Evolutionary conservation across 768 basidiomycete species (phyloP).

Genomic region (Strobilomyces confusus): DNA sequence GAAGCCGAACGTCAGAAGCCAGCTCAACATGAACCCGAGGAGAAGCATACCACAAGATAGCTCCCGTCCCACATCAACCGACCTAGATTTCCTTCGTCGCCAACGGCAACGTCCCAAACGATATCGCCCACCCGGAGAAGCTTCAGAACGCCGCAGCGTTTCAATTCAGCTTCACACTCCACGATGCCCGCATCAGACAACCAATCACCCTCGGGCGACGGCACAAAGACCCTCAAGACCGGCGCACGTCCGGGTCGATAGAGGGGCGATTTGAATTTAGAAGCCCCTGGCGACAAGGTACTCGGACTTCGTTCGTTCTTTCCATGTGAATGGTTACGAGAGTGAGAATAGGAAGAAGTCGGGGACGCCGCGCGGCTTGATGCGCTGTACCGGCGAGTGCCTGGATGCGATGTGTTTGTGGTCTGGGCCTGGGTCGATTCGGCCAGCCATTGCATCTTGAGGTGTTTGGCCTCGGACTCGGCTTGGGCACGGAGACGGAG

Average conservation of each 20-base stretch:
- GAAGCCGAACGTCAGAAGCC: slow-evolving; percentile 1
- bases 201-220: slow-evolving; percentile 85
- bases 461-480: slow-evolving; percentile 46
- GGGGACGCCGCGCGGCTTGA: slow-evolving; percentile 69
- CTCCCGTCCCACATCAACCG: slow-evolving; percentile 85
- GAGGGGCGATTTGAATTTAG: slow-evolving; percentile 64
- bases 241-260: slow-evolving; percentile 71
- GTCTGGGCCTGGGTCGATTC: slow-evolving; percentile 1
- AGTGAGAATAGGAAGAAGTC: slow-evolving; percentile 37
- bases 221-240: slow-evolving; percentile 76
- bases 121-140: slow-evolving; percentile 75
- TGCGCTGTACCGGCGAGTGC: slow-evolving; percentile 35
- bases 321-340: slow-evolving; percentile 40
- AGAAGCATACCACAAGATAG: slow-evolving; percentile 69
- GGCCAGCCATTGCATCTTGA: slow-evolving; percentile 13
- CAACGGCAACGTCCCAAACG: slow-evolving; percentile 83
- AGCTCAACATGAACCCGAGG: not conserved
- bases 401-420: slow-evolving; percentile 9
- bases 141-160: slow-evolving; percentile 44
- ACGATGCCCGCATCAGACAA: slow-evolving; percentile 75
- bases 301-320: slow-evolving; percentile 24
- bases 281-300: slow-evolving; percentile 16
- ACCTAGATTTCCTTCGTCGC: slow-evolving; percentile 84
- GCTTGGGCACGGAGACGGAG: slow-evolving; percentile 76
- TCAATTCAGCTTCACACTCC: slow-evolving; percentile 79